Evolutionary conservation across 1,284 basidiomycete species (phyloP).

Genomic region (Vanrija humicola): DNA sequence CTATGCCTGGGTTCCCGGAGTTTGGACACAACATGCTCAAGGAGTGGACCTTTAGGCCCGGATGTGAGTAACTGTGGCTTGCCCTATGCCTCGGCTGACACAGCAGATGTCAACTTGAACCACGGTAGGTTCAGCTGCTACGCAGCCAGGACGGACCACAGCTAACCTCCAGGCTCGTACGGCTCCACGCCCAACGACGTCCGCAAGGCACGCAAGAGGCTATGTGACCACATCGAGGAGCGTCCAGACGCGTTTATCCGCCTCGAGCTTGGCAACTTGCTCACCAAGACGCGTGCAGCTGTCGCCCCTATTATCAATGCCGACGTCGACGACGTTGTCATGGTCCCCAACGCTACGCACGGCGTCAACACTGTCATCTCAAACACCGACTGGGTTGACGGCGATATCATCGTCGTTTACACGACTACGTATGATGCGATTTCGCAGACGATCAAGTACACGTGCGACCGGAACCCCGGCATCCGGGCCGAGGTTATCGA

Average conservation of each 20-base stretch:
- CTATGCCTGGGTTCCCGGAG: constrained; percentile 28
- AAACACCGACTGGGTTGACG: constrained; percentile 59
- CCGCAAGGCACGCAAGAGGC: constrained; percentile 52
- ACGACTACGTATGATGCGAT: constrained; percentile 66
- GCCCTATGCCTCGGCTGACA: constrained; percentile 1
- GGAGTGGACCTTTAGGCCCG: constrained; percentile 59
- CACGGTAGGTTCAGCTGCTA: constrained; percentile 51
- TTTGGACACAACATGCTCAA: constrained; percentile 61
- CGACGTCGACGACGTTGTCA: constrained; percentile 60
- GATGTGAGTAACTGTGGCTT: constrained; percentile 40
- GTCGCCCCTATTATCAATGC: constrained; percentile 63
- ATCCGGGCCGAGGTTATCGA: constrained; percentile 56
- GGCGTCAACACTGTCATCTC: constrained; percentile 64
- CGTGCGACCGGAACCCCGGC: constrained; percentile 59
- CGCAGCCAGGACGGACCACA: too few relatives aligned
- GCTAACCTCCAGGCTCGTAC: constrained; percentile 57
- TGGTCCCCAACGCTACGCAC: constrained; percentile 62
- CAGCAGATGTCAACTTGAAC: constrained; percentile 59
- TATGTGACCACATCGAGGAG: constrained; percentile 56
- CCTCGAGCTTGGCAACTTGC: constrained; percentile 48
- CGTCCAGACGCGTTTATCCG: constrained; percentile 64
- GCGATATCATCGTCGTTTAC: constrained; percentile 55
- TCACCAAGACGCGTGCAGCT: constrained; percentile 53
- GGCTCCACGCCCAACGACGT: constrained; percentile 65
- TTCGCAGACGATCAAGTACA: constrained; percentile 57